Base-by-base conservation (phyloP, 176 grass and related monocot species). In the Juncus effusus region DNA sequence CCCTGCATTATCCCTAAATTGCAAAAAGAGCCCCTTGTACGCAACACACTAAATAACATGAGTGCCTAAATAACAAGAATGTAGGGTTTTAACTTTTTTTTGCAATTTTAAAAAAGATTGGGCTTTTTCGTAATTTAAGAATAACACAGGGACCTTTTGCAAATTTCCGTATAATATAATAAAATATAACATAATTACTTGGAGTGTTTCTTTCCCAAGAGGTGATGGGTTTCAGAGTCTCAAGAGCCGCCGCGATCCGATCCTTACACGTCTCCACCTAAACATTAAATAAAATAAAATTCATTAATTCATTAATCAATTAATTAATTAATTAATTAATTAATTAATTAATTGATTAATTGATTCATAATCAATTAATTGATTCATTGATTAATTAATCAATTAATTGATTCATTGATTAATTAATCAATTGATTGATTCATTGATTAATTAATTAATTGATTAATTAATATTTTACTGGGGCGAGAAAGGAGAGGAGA, bases 221-320 rank as follows among this genome's bases (percentile, higher is more conserved):
- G 69, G 83, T 93, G 67, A 83, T 80, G 61, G 95, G 95, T 50
- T 78, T 82, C 44, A 94, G 62, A 69, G 85, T 90, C 40, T 99
- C 95, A 42, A 99, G 78, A 10, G 86, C 85, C 74, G 85, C 69
- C 61, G 72, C 65, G 13, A 99, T 99, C 47, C 10, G 73, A 73
- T 87, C 86, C 69, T 94, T 99, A 65, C 83, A 99, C 16, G 69
- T 87, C 65, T 93, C 86, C 28, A 99, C 83, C 94, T 99, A 80
- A 62, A 72, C 4, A 8, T 28, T 28, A 28, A 28, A 28, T 28
- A 28, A 52, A 36, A 70, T 68, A 56, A 70, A 56, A 55, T 70
- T 42, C 11, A 40, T 56, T 39, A 70, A 68, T 68, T 51, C 38
- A 38, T 68, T 54, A 54, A 16, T 5, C 4, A 68, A 5, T 13